phyloP scores from a whole-genome alignment of 192 early-diverging fungal species.

The Podila epigama region DNA sequence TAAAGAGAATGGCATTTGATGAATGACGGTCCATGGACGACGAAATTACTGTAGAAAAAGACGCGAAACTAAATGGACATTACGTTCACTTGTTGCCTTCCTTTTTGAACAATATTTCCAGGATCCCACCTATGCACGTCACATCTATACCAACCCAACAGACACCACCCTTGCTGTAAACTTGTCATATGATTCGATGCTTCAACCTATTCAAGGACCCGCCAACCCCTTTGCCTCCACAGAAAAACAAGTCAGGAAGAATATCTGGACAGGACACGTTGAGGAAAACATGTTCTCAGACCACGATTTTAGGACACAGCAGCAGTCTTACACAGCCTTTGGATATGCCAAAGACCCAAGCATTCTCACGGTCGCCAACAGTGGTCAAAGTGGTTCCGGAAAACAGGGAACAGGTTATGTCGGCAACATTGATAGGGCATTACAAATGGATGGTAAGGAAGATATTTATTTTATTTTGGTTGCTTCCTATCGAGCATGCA shows the following conservation, averaged over 20 bases:
- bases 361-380: slow-evolving; percentile 32
- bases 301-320: slow-evolving; percentile 79
- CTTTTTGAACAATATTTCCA: slow-evolving; percentile 6
- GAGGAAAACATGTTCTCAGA: slow-evolving; percentile 78
- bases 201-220: slow-evolving; percentile 59
- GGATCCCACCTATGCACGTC: slow-evolving; percentile 49
- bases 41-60: background rate
- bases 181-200: slow-evolving; percentile 65
- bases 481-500: too few relatives aligned
- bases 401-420: slow-evolving; percentile 65
- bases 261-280: slow-evolving; percentile 76
- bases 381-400: slow-evolving; percentile 53
- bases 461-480: background rate
- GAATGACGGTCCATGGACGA: background rate
- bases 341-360: slow-evolving; percentile 88
- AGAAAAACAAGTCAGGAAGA: slow-evolving; percentile 52
- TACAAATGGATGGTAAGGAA: slow-evolving; percentile 55
- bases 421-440: slow-evolving; percentile 66
- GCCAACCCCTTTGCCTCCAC: slow-evolving; percentile 59
- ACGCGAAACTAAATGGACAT: background rate
- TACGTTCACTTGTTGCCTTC: background rate
- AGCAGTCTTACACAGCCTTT: slow-evolving; percentile 82
- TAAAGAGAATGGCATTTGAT: background rate
- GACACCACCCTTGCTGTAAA: slow-evolving; percentile 63
- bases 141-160: slow-evolving; percentile 62